phyloP scores from a whole-genome alignment of 1,284 basidiomycete genomes.

The Cryptococcus sp. region DNA sequence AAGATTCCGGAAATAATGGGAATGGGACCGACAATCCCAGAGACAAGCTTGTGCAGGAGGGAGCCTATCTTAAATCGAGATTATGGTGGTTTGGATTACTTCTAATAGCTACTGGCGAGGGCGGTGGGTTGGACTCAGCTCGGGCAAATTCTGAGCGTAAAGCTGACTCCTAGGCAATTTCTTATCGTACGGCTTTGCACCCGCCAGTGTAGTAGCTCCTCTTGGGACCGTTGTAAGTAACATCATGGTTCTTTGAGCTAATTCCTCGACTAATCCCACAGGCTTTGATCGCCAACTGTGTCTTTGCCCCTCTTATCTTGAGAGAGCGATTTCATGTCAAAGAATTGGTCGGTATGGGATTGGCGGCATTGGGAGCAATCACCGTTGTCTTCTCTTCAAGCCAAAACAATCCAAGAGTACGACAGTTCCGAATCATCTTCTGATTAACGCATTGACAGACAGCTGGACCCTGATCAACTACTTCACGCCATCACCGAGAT shows the following conservation, averaged over 20 bases:
- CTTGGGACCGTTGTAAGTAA: slow-evolving; percentile 72
- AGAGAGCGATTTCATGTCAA: slow-evolving; percentile 52
- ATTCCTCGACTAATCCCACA: too few species aligned
- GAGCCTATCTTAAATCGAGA: slow-evolving; percentile 72
- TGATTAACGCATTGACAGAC: too few species aligned
- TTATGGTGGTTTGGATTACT: slow-evolving; percentile 89
- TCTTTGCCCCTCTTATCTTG: slow-evolving; percentile 84
- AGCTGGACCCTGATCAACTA: slow-evolving; percentile 62
- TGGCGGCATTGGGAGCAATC: slow-evolving; percentile 77
- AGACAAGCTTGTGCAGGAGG: slow-evolving; percentile 24
- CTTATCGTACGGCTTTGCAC: slow-evolving; percentile 80
- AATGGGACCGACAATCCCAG: too few species aligned
- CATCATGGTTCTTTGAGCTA: slow-evolving; percentile 1
- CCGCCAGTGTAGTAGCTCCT: slow-evolving; percentile 91
- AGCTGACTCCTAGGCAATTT: slow-evolving; percentile 74
- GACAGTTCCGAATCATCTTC: slow-evolving; percentile 8
- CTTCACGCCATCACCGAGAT: slow-evolving; percentile 64
- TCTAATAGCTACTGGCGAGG: slow-evolving; percentile 87
- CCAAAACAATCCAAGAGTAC: slow-evolving; percentile 62
- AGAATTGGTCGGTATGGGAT: slow-evolving; percentile 80
- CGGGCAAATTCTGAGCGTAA: too few species aligned
- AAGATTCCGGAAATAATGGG: too few species aligned
- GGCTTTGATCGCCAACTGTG: slow-evolving; percentile 85
- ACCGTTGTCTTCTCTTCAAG: slow-evolving; percentile 84
- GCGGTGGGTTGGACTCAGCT: slow-evolving; percentile 28